These are phyloP conservation scores for Scedosporium boydii DNA, from an alignment of 2,329 filamentous ascomycete genomes.

Conservation along the genomic window DNA sequence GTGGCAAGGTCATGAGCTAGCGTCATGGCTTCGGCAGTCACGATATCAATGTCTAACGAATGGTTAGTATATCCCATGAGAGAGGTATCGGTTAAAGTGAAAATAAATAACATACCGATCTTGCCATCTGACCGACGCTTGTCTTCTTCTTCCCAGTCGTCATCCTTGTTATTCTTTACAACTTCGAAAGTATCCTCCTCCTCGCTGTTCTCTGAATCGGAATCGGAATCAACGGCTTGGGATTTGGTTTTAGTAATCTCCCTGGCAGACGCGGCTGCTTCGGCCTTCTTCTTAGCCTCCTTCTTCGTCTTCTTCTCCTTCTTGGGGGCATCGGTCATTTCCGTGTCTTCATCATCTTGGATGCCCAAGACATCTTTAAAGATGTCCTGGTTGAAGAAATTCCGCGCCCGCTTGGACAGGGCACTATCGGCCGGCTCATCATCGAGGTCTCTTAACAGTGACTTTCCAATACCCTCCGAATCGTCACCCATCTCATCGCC, in stretches of 20 bases:
- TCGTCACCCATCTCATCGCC: conserved; percentile 23
- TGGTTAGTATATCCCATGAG: background rate
- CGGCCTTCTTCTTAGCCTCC: conserved; percentile 15
- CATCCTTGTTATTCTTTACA: conserved; percentile 44
- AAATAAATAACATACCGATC: conserved; percentile 33
- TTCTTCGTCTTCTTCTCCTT: conserved; percentile 16
- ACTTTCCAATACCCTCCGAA: conserved; percentile 19
- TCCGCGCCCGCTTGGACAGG: conserved; percentile 74
- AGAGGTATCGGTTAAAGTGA: background rate
- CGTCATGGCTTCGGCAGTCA: conserved; percentile 99
- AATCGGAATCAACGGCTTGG: conserved; percentile 12
- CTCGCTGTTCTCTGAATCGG: conserved; percentile 18
- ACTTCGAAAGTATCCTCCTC: conserved; percentile 48
- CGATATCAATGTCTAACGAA: conserved; percentile 75
- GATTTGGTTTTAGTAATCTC: conserved; percentile 7
- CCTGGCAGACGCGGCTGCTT: conserved; percentile 8
- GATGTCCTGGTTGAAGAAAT: conserved; percentile 92
- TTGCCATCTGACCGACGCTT: conserved; percentile 54
- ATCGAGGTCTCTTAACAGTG: conserved; percentile 28
- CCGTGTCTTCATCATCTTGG: conserved; percentile 36
- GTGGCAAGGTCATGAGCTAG: conserved; percentile 86
- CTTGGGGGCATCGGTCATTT: conserved; percentile 22
- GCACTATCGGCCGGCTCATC: conserved; percentile 26
- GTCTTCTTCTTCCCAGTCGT: conserved; percentile 58
- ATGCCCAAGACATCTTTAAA: conserved; percentile 61